phyloP scores from a whole-genome alignment of 2,329 filamentous ascomycete species.

The Aspergillus brasiliensis region DNA sequence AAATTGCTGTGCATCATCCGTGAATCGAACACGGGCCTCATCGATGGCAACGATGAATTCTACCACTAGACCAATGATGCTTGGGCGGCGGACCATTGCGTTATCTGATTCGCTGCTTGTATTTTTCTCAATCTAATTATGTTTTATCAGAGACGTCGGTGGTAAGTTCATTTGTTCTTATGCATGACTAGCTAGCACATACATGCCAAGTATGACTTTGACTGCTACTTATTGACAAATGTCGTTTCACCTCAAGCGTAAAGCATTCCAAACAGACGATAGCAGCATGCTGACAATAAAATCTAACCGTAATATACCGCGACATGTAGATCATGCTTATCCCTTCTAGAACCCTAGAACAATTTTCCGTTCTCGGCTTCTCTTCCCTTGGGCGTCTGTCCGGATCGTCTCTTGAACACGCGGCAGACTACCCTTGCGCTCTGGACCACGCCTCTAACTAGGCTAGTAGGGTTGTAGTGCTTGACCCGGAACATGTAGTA shows the following conservation, averaged over 20 bases:
- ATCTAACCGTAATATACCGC: not conserved
- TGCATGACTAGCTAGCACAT: too few relatives aligned
- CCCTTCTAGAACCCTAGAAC: slow-evolving; percentile 3
- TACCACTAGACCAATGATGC: slow-evolving; percentile 51
- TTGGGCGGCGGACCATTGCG: slow-evolving; percentile 3
- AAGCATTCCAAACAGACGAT: not conserved
- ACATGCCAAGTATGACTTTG: not conserved
- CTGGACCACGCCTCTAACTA: slow-evolving; percentile 26
- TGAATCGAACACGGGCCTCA: slow-evolving; percentile 52
- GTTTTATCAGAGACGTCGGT: not conserved
- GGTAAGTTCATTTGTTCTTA: not conserved
- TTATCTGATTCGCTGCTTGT: slow-evolving; percentile 9
- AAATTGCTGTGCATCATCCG: slow-evolving; percentile 42
- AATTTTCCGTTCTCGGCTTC: slow-evolving; percentile 35
- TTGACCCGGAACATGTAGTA: slow-evolving; percentile 54
- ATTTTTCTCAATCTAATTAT: not conserved
- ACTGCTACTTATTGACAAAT: not conserved
- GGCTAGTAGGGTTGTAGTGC: slow-evolving; percentile 44
- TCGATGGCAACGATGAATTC: slow-evolving; percentile 51
- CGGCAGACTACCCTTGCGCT: slow-evolving; percentile 29
- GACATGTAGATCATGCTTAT: not conserved
- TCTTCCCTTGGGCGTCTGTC: slow-evolving; percentile 30
- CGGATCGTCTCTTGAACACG: slow-evolving; percentile 35
- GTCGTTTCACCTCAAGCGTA: not conserved
- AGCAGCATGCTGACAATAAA: not conserved